Base-by-base conservation (phyloP, 2,329 filamentous ascomycete species). In the Emericellopsis cladophorae region DNA sequence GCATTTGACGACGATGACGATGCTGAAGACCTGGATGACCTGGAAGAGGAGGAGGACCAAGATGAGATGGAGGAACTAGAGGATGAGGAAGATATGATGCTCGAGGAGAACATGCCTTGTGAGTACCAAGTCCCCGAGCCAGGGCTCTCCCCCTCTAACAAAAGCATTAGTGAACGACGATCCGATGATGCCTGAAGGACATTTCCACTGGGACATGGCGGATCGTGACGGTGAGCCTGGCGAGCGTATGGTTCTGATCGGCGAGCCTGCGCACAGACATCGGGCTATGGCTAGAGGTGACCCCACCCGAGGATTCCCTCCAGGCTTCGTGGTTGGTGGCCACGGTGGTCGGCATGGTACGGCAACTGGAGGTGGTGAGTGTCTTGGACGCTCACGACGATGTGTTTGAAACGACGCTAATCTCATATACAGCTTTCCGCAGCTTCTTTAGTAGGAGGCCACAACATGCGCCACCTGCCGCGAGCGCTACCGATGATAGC, bases 401-500 rank as follows among this genome's bases (percentile, higher is more conserved):
- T n/a, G 5, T 46, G 42, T 39, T 40, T 39, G n/a, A 36, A 18
- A 31, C 36, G 24, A 5, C 44, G 31, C 43, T 44, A 9, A 44
- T n/a, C 15, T 12, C 16, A 14, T 4, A 31, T n/a, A 8, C 42
- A 62, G 67, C 73, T 43, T 72, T 73, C 51, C 63, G 67, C 35
- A 69, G 58, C 48, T 68, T 66, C 44, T 67, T 60, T 67, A 61
- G 61, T 18, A 59, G 74, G 48, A 62, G 68, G n/a, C 18, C 32
- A 45, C 72, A 78, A 50, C 68, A 76, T 42, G 59, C 71, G 40
- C 68, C 68, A 37, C 65, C 63, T 16, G 66, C 72, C 26, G 63
- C 74, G 40, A 70, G 74, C 42, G 69, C 69, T 23, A 70, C 74
- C 29, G 87, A 95, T 48, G 89, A 95, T 55, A 88, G 87, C 4